A percentile compares a stretch with the other conserved stretches of the same genome.
Evolutionary conservation across 257 asterid species (phyloP).

Genomic region (Plantago ovata): DNA sequence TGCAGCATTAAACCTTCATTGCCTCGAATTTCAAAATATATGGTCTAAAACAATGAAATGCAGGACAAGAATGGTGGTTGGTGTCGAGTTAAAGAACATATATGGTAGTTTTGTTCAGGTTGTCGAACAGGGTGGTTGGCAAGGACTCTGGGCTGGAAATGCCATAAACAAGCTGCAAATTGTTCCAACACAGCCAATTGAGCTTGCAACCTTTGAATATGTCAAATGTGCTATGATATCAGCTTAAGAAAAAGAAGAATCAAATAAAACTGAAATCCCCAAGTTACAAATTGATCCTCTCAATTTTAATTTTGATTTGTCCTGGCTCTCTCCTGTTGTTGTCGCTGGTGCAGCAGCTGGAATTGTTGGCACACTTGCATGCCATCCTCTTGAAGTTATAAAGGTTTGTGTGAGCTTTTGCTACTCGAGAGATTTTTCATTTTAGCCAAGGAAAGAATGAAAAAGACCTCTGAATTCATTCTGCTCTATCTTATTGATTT

Average conservation of each 20-base stretch:
- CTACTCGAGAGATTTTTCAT: too few relatives aligned
- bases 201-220: constrained; percentile 87
- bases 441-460: too few relatives aligned
- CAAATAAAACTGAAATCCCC: constrained; percentile 42
- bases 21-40: too few relatives aligned
- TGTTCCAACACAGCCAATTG: constrained; percentile 92
- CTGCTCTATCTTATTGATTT: constrained; percentile 1
- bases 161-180: constrained; percentile 90
- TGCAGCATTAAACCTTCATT: too few relatives aligned
- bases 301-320: constrained; percentile 43
- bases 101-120: constrained; percentile 72
- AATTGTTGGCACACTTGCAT: constrained; percentile 77
- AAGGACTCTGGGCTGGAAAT: constrained; percentile 97
- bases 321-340: constrained; percentile 90
- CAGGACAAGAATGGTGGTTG: constrained; percentile 99
- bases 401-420: constrained; percentile 43
- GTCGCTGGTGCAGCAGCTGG: constrained; percentile 99
- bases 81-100: constrained; percentile 77
- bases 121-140: constrained; percentile 85
- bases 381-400: constrained; percentile 95
- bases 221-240: constrained; percentile 79
- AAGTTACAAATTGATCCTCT: constrained; percentile 51
- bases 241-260: constrained; percentile 47
- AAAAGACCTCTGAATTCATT: not conserved
- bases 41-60: constrained; percentile 7